Evolutionary conservation across 2,329 filamentous ascomycete species (phyloP), one percentile per base, ranked within the genome.

Genomic region (Xylaria sp.): DNA sequence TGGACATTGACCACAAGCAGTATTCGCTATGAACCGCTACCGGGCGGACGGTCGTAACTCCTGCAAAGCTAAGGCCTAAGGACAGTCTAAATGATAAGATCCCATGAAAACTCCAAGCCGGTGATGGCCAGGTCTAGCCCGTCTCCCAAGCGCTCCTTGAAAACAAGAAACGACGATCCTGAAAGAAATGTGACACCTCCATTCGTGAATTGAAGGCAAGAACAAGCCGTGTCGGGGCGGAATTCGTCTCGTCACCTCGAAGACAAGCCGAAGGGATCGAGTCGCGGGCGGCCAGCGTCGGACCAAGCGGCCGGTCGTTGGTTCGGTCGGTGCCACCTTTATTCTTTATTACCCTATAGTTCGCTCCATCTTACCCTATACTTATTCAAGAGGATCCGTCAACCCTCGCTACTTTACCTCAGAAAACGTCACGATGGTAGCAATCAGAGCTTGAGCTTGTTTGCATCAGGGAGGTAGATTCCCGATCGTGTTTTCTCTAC

Each of bases 301-400:
- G 65, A 44, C 56, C 51, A 41, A 63, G 39, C 13, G 32, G 18
- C 64, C 58, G 58, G 41, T 10, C 56, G 2, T 32, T 28, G 52
- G 10, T 44, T 18, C 55, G n/a, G 55, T 9, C 55, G 39, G 56
- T n/a, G n/a, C 39, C 39, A 44, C 56, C 39, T 58, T 52, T 28
- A 61, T 55, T 71, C 54, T 32, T 65, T 37, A 66, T 73, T 73
- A 72, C 70, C 70, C 68, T 73, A 72, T 73, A 69, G 18, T 60
- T 68, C 61, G 57, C 54, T 39, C 55, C 50, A 55, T 63, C 32
- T 68, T 73, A 72, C 68, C 66, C 70, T 70, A 71, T 63, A 70
- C 55, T 69, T 73, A 70, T 61, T 46, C 65, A 58, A 65, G 52
- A 56, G n/a, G 60, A 64, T 54, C 54, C 20, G 34, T 28, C 32